These are phyloP conservation scores for Thraustotheca clavata DNA, from an alignment of 352 stramenopile species.

Conservation along the genomic window DNA sequence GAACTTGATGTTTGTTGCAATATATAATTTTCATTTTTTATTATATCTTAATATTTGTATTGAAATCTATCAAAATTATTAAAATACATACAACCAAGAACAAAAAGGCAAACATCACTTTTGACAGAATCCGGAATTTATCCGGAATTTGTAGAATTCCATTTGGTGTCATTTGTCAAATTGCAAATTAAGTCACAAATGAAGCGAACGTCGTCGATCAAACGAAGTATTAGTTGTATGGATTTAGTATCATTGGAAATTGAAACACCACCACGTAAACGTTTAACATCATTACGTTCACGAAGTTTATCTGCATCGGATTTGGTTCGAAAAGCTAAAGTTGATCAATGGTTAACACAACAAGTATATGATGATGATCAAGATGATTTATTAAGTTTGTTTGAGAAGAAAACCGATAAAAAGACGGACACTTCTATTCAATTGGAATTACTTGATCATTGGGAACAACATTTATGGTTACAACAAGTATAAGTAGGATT, in stretches of 20 bases:
- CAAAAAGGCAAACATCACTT: too few species aligned
- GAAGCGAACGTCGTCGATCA: conserved; percentile 18
- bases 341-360: conserved; percentile 6
- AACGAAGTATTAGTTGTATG: conserved; percentile 17
- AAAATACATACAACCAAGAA: not conserved
- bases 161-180: conserved; percentile 1
- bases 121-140: conserved; percentile 3
- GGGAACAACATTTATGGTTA: conserved; percentile 3
- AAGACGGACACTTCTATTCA: not conserved
- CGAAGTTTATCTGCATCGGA: conserved; percentile 2
- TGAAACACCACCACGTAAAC: not conserved
- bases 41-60: not conserved
- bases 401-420: not conserved
- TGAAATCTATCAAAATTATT: not conserved
- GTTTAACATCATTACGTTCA: not conserved
- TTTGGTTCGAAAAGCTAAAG: not conserved
- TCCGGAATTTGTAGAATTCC: conserved; percentile 6
- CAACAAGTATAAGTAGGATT: not conserved
- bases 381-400: not conserved
- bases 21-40: not conserved
- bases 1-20: not conserved
- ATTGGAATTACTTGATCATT: conserved; percentile 12
- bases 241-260: conserved; percentile 5
- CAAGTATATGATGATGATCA: not conserved
- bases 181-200: not conserved